Conservation (phyloP, 2,329 filamentous ascomycete species). For the Penicillium oxalicum region DNA sequence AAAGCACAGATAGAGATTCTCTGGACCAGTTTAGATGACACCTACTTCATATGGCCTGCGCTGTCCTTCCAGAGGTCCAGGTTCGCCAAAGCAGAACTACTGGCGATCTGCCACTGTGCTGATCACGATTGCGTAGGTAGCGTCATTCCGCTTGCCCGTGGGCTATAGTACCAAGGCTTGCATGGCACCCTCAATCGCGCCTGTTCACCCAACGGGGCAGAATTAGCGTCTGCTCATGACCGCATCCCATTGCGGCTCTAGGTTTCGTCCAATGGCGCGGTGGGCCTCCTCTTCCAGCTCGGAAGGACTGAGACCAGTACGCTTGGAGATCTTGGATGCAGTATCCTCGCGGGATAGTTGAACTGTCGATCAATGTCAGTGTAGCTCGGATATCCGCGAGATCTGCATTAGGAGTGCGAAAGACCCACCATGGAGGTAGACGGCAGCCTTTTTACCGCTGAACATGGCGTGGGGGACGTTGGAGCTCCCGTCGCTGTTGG, state of each 20-base stretch:
- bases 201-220: too few relatives aligned
- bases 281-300: conserved; percentile 25
- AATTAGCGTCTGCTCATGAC: background rate
- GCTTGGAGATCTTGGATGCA: conserved; percentile 26
- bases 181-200: too few relatives aligned
- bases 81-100: too few relatives aligned
- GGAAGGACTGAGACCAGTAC: conserved; percentile 15
- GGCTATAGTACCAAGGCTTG: background rate
- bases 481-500: conserved; percentile 54
- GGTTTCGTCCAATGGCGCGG: conserved; percentile 26
- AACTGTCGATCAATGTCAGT: conserved; percentile 5
- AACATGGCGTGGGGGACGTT: conserved; percentile 59
- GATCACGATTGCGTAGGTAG: too few relatives aligned
- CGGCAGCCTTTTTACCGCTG: conserved; percentile 53
- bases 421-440: conserved; percentile 44
- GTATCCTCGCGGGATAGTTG: conserved; percentile 31
- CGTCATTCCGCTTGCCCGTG: too few relatives aligned
- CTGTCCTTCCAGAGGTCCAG: too few relatives aligned
- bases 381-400: background rate
- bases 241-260: conserved; percentile 19
- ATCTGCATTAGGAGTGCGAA: too few relatives aligned
- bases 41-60: too few relatives aligned
- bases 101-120: too few relatives aligned
- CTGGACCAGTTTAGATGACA: too few relatives aligned
- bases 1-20: too few relatives aligned